These are phyloP conservation scores for Trapa bicornis DNA, from an alignment of 345 rosid species.

Conservation along the genomic window DNA sequence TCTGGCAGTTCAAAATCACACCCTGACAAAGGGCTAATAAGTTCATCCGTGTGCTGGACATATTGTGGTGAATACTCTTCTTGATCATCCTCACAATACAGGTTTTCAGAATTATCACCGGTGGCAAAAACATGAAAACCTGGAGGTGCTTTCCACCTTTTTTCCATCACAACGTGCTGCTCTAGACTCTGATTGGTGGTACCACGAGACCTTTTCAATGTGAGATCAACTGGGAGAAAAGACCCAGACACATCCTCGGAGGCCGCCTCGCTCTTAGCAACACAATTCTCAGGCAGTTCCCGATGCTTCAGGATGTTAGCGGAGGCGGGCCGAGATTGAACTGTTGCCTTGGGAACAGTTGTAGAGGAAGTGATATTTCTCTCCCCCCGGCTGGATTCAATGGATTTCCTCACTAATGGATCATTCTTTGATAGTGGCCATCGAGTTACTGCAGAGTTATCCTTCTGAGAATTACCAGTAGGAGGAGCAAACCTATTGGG, in stretches of 20 bases:
- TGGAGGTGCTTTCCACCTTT: constrained; percentile 24
- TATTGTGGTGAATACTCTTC: constrained; percentile 1
- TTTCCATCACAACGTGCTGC: constrained; percentile 28
- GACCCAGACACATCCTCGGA: constrained; percentile 12
- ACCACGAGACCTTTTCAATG: constrained; percentile 11
- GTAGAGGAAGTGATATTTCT: constrained; percentile 4
- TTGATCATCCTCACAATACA: constrained; percentile 7
- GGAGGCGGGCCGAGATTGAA: constrained; percentile 8
- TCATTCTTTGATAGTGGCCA: constrained; percentile 9
- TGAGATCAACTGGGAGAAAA: constrained; percentile 15
- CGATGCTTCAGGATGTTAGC: constrained; percentile 10
- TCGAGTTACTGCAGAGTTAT: background rate
- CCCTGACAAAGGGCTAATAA: constrained; percentile 12
- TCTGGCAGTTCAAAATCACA: constrained; percentile 22
- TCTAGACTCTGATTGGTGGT: constrained; percentile 14
- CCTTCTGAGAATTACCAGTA: background rate
- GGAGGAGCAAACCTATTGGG: constrained; percentile 8
- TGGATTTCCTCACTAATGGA: constrained; percentile 10
- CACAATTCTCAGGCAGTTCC: constrained; percentile 12
- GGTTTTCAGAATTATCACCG: constrained; percentile 43
- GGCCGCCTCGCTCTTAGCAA: constrained; percentile 13
- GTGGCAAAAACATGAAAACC: constrained; percentile 17
- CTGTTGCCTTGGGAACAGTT: constrained; percentile 11
- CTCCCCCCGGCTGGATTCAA: constrained; percentile 7
- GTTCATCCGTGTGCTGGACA: constrained; percentile 6